Evolutionary conservation across 257 asterid species (phyloP), one percentile per base, ranked within the genome.

Genomic region (Avicennia marina): DNA sequence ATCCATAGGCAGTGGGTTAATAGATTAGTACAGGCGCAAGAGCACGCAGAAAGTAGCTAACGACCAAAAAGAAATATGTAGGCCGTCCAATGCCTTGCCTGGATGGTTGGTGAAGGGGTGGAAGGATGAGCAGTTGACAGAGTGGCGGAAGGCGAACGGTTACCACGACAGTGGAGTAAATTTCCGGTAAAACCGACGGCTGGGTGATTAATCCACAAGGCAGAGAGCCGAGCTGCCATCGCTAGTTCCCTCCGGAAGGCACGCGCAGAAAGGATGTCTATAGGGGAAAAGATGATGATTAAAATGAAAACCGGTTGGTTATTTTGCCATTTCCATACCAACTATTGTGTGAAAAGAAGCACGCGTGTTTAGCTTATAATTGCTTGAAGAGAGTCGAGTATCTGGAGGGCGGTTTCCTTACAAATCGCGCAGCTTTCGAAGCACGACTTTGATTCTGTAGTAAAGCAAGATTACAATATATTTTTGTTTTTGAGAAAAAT

Each of bases 181-280:
- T 57, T 62, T 7, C 73, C 76, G 60, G 70, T 32, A 40, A 79
- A 56, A 27, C 69, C 41, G 65, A 63, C 58, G 60, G 76, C 60
- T 34, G 82, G 53, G 66, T 60, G 53, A 71, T 75, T 70, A 12
- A 72, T 76, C 85, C 82, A 81, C 18, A 72, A 42, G 57, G 80
- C 78, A 24, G 80, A 66, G 63, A 82, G 66, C 64, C 76, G 87
- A 42, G 78, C 67, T 58, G 81, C 79, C 84, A 80, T 80, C 7
- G 70, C 12, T 27, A 33, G 34, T 27, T 33, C 21, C 20, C 42
- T 6, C 13, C 41, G 10, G 41, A 7, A 11, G 3, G 41, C n/a
- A n/a, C n/a, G n/a, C n/a, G n/a, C n/a, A n/a, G n/a, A n/a, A n/a
- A n/a, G n/a, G n/a, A n/a, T n/a, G n/a, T n/a, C n/a, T n/a, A n/a